phyloP scores from a whole-genome alignment of 163 green algal genomes.

The Prototheca cutis region DNA sequence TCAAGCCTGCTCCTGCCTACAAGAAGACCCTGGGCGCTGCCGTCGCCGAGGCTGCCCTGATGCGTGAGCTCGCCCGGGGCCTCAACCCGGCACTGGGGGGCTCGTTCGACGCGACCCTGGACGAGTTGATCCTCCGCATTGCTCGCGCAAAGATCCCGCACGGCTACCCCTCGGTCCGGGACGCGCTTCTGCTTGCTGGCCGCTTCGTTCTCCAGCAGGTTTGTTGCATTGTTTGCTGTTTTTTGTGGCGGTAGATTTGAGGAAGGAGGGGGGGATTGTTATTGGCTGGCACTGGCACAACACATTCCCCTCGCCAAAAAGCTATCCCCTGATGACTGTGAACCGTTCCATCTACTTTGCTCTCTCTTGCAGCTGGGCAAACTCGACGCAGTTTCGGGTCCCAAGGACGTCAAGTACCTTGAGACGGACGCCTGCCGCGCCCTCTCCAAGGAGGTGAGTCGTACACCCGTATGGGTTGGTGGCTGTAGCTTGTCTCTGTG shows the following conservation, averaged over 20 bases:
- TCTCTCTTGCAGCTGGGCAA: conserved; percentile 16
- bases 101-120: conserved; percentile 29
- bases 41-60: conserved; percentile 48
- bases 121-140: conserved; percentile 63
- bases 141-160: conserved; percentile 49
- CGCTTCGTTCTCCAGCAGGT: conserved; percentile 71
- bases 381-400: conserved; percentile 11
- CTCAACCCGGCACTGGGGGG: conserved; percentile 45
- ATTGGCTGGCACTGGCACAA: too few relatives aligned
- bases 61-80: conserved; percentile 36
- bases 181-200: conserved; percentile 67
- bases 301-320: too few relatives aligned
- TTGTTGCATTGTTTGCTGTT: too few relatives aligned
- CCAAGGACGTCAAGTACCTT: conserved; percentile 18
- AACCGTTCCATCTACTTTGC: too few relatives aligned
- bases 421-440: conserved; percentile 12
- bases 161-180: conserved; percentile 44
- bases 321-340: too few relatives aligned
- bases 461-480: too few relatives aligned
- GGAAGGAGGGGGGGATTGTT: too few relatives aligned
- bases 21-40: conserved; percentile 48
- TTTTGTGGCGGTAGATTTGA: too few relatives aligned
- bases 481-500: too few relatives aligned
- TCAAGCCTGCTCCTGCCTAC: conserved; percentile 46
- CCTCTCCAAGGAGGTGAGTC: conserved; percentile 28